Percentiles rank a stretch among this genome's conserved stretches.
phyloP scores from a whole-genome alignment of 257 asterid genomes.

The Cruciata laevipes region DNA sequence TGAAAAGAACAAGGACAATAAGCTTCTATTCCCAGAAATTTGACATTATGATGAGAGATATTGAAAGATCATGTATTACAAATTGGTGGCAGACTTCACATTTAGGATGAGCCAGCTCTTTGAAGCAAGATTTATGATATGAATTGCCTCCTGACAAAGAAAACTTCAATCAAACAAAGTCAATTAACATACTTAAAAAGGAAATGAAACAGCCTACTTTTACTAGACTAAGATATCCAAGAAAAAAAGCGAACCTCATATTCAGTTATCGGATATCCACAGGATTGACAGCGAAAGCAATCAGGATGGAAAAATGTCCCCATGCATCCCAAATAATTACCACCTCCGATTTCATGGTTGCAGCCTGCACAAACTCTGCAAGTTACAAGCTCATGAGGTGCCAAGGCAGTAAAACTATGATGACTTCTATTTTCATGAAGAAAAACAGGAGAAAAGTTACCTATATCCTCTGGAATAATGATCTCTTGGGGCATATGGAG shows the following conservation, averaged over 20 bases:
- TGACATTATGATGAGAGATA: too few relatives aligned
- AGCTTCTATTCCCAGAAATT: background rate
- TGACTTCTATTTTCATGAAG: background rate
- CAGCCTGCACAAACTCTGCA: constrained; percentile 81
- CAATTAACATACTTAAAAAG: constrained; percentile 24
- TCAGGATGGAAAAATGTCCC: constrained; percentile 80
- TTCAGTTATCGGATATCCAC: constrained; percentile 74
- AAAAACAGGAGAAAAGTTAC: constrained; percentile 24
- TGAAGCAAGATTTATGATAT: constrained; percentile 90
- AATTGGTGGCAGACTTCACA: constrained; percentile 94
- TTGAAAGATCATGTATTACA: constrained; percentile 34
- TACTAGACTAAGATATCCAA: background rate
- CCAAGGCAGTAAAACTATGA: background rate
- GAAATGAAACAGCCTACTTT: background rate
- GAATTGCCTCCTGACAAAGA: constrained; percentile 76
- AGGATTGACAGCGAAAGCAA: constrained; percentile 78
- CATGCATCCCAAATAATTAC: constrained; percentile 93
- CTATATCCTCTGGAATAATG: constrained; percentile 46
- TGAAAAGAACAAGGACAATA: background rate
- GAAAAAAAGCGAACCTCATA: constrained; percentile 47
- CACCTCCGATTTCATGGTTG: constrained; percentile 65
- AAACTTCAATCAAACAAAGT: constrained; percentile 69
- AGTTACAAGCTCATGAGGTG: constrained; percentile 1
- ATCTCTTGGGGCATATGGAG: constrained; percentile 55
- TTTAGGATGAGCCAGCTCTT: constrained; percentile 88